Conservation (phyloP, 2,329 filamentous ascomycete genomes). For the Aspergillus luchuensis region DNA sequence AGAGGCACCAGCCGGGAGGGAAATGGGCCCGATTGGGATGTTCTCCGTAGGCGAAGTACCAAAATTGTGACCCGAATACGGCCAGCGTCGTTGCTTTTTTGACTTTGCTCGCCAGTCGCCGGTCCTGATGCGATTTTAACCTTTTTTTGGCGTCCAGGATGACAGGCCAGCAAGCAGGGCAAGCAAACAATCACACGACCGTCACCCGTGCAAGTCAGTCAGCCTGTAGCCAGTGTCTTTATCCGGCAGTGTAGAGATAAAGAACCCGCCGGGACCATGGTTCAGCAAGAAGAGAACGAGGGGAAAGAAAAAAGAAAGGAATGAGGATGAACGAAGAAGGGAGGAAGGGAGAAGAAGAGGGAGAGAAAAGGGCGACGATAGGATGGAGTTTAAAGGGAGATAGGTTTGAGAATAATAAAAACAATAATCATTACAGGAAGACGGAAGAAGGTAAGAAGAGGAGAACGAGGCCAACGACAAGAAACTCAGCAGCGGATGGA, state of each 20-base stretch:
- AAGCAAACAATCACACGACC: conserved; percentile 9
- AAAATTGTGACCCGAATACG: conserved; percentile 4
- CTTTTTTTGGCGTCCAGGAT: conserved; percentile 9
- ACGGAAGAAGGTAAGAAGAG: conserved; percentile 11
- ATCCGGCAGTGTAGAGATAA: conserved; percentile 10
- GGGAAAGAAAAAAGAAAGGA: not conserved
- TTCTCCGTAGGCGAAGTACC: not conserved
- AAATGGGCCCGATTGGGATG: conserved; percentile 5
- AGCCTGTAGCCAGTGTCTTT: conserved; percentile 8
- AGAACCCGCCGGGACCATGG: conserved; percentile 9
- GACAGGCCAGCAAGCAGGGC: not conserved
- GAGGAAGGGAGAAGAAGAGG: conserved; percentile 6
- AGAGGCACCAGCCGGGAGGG: not conserved
- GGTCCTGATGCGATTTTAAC: conserved; percentile 6
- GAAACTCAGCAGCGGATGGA: conserved; percentile 11
- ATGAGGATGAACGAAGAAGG: not conserved
- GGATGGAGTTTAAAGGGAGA: not conserved
- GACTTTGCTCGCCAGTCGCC: not conserved
- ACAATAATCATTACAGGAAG: not conserved
- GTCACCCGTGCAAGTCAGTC: not conserved
- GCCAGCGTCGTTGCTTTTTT: conserved; percentile 6
- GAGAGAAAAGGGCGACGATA: not conserved
- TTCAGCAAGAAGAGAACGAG: not conserved
- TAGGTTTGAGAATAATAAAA: conserved; percentile 4
- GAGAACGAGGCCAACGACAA: conserved; percentile 5